Evolutionary conservation across 78 protist species (phyloP).

Genomic region (Tieghemostelium lacteum): DNA sequence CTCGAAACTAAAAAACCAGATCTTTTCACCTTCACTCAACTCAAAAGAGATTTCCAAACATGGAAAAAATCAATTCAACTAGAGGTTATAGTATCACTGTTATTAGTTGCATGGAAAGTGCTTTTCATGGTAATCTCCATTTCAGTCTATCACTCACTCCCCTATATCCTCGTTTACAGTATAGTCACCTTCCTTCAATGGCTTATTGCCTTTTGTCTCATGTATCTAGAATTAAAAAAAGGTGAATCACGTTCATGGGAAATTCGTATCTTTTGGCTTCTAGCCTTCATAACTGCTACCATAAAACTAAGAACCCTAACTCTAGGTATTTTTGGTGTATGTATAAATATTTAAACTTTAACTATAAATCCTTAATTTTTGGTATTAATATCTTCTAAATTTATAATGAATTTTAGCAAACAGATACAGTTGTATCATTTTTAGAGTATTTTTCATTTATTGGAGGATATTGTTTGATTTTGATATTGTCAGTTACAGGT

Average conservation of each 20-base stretch:
- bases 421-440: conserved; percentile 20
- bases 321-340: conserved; percentile 34
- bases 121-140: conserved; percentile 14
- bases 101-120: conserved; percentile 58
- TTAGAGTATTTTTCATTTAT: conserved; percentile 61
- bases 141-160: neutral
- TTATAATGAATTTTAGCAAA: conserved; percentile 3
- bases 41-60: conserved; percentile 17
- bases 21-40: conserved; percentile 12
- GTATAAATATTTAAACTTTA: neutral
- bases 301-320: conserved; percentile 63
- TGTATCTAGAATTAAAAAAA: conserved; percentile 43
- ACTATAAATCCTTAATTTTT: neutral
- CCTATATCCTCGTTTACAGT: conserved; percentile 21
- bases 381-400: neutral
- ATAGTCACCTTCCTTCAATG: conserved; percentile 38
- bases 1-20: conserved; percentile 36
- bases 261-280: conserved; percentile 40
- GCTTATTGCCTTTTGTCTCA: conserved; percentile 6
- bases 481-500: conserved; percentile 64
- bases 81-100: conserved; percentile 47
- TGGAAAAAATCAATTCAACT: conserved; percentile 63
- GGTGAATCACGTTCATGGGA: conserved; percentile 71
- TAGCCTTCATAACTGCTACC: conserved; percentile 51
- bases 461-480: conserved; percentile 66